Conservation (phyloP, 1,139 yeast species). For the Nakaseomyces sp. region DNA sequence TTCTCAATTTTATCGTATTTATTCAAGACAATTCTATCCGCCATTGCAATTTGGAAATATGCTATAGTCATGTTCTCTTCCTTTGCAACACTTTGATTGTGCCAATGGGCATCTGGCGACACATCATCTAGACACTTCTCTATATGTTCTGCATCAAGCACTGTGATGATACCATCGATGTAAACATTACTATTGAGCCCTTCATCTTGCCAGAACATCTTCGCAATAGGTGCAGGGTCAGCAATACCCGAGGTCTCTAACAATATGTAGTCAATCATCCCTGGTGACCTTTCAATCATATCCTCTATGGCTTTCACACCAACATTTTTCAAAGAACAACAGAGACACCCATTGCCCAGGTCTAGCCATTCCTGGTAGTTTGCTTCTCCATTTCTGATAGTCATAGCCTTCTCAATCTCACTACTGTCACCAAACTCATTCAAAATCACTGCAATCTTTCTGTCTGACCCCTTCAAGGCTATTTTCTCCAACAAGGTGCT, state of each 20-base stretch:
- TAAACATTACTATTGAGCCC: slow-evolving; percentile 76
- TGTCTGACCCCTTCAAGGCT: slow-evolving; percentile 49
- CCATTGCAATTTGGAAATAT: slow-evolving; percentile 80
- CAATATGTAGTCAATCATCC: slow-evolving; percentile 74
- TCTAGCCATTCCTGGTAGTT: slow-evolving; percentile 90
- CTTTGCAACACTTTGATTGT: slow-evolving; percentile 35
- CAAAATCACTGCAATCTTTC: slow-evolving; percentile 77
- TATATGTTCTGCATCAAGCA: slow-evolving; percentile 71
- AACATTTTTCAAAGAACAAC: slow-evolving; percentile 90
- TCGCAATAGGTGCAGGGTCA: slow-evolving; percentile 93
- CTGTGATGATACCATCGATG: slow-evolving; percentile 91
- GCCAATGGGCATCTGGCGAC: slow-evolving; percentile 52
- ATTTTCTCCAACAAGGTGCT: slow-evolving; percentile 73
- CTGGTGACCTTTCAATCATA: slow-evolving; percentile 62
- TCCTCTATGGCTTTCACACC: slow-evolving; percentile 94
- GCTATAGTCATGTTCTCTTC: slow-evolving; percentile 67
- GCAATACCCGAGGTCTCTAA: slow-evolving; percentile 97
- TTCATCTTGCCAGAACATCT: slow-evolving; percentile 95
- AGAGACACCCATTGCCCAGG: slow-evolving; percentile 89
- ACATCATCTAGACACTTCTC: slow-evolving; percentile 58
- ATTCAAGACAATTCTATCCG: slow-evolving; percentile 72
- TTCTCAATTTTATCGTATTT: slow-evolving; percentile 52
- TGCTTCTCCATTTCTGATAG: slow-evolving; percentile 56
- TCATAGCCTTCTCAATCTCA: slow-evolving; percentile 79
- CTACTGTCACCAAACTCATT: slow-evolving; percentile 88